Evolutionary conservation across 2,329 filamentous ascomycete genomes (phyloP), one percentile per base, ranked within the genome.

Genomic region (Colletotrichum tofieldiae): DNA sequence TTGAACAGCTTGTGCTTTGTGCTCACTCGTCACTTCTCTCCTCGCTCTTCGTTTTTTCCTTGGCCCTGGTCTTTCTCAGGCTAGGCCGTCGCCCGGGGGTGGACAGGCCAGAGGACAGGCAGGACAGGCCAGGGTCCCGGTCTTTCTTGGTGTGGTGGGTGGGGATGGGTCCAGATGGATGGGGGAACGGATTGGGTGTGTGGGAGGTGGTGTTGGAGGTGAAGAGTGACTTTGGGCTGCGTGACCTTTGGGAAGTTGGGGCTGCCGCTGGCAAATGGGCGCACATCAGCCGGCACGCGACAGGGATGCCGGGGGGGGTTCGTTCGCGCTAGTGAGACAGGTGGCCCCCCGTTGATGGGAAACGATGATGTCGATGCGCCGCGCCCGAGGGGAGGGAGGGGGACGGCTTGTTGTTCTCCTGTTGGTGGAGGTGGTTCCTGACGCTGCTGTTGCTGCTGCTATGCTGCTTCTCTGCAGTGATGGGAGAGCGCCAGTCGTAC

Each of bases 241-340:
- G 67, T 71, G 73, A 68, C 71, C 64, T 72, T 18, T 67, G 71
- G 63, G 67, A 73, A 72, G 71, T 62, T 63, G 65, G 72, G 56
- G 65, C 56, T 47, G 67, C 56, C 56, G 67, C 67, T 72, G 67
- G 67, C 70, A 70, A 72, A 61, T 72, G 66, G 70, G 70, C 70
- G 73, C 51, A 71, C 67, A 74, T 71, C 71, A 73, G 71, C 73
- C 71, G 73, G 71, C 68, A 73, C 63, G 55, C 52, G 58, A 67
- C 66, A 71, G 71, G 71, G 73, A 70, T 71, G 47, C 67, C 45
- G 58, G 73, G 67, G 68, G 64, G 71, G 71, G 72, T 69, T 75
- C 71, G 73, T 72, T 73, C 67, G 72, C 73, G 73, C 71, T 75
- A 75, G 73, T 74, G 73, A 72, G 73, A 74, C 71, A 72, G 52